These are phyloP conservation scores for Earliella scabrosa DNA, from an alignment of 1,284 basidiomycete genomes.

Conservation along the genomic window DNA sequence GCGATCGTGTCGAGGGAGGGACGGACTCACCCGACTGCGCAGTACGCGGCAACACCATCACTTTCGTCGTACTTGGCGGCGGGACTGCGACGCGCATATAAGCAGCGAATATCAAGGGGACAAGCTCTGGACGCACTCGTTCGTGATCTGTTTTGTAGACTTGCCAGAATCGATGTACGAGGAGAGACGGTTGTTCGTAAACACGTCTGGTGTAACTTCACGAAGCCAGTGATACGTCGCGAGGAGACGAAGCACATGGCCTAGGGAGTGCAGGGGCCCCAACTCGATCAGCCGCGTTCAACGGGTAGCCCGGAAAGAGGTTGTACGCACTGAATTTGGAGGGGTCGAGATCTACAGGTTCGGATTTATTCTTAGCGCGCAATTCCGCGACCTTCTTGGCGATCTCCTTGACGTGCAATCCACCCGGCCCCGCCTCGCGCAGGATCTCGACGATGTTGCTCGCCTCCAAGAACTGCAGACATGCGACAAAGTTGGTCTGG, in stretches of 20 bases:
- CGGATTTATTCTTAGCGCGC: background rate
- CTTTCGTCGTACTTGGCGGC: conserved; percentile 22
- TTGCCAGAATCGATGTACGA: conserved; percentile 59
- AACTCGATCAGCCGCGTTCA: background rate
- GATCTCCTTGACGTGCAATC: conserved; percentile 60
- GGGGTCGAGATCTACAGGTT: conserved; percentile 9
- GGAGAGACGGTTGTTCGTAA: conserved; percentile 67
- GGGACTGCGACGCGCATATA: background rate
- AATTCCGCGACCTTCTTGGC: conserved; percentile 33
- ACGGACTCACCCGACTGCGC: conserved; percentile 6
- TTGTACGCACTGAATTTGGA: conserved; percentile 14
- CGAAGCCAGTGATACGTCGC: conserved; percentile 72
- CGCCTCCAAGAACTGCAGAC: conserved; percentile 68
- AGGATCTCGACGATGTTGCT: conserved; percentile 72
- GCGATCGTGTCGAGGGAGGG: background rate
- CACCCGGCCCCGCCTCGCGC: conserved; percentile 57
- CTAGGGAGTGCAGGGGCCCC: conserved; percentile 34
- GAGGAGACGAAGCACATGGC: conserved; percentile 67
- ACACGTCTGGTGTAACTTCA: conserved; percentile 67
- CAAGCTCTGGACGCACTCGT: conserved; percentile 29
- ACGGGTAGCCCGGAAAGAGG: background rate
- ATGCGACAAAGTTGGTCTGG: conserved; percentile 57
- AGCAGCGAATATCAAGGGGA: background rate
- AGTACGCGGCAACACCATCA: conserved; percentile 19
- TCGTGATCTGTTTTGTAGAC: conserved; percentile 39